These are phyloP conservation scores for Sarocladiaceae sp. DNA, from an alignment of 2,329 filamentous ascomycete genomes.

Conservation along the genomic window DNA sequence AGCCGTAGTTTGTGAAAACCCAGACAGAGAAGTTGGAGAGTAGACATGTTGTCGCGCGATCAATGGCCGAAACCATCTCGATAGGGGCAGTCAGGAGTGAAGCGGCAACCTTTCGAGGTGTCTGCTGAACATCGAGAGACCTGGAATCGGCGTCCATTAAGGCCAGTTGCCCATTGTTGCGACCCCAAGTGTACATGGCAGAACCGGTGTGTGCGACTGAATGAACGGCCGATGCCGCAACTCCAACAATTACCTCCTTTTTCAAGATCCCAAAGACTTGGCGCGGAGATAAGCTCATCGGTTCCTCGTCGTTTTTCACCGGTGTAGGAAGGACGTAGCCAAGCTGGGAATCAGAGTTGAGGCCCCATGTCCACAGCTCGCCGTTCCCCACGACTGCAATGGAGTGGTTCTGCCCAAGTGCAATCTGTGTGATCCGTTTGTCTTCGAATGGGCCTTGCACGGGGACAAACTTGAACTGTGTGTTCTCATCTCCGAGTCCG, in stretches of 20 bases:
- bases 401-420: constrained; percentile 86
- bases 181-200: constrained; percentile 88
- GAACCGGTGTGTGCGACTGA: constrained; percentile 80
- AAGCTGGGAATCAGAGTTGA: constrained; percentile 77
- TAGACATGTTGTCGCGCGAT: constrained; percentile 79
- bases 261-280: constrained; percentile 92
- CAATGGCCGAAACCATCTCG: constrained; percentile 76
- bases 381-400: constrained; percentile 79
- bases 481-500: constrained; percentile 83
- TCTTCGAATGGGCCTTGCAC: constrained; percentile 71
- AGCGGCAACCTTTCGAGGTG: constrained; percentile 80
- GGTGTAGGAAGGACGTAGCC: constrained; percentile 72
- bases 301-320: constrained; percentile 67
- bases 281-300: constrained; percentile 71
- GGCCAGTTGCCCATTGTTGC: constrained; percentile 89
- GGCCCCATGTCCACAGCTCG: constrained; percentile 93
- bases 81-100: constrained; percentile 66
- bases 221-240: constrained; percentile 84
- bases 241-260: constrained; percentile 72
- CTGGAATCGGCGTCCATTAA: constrained; percentile 92
- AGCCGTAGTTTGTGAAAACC: constrained; percentile 93
- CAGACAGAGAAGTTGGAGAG: constrained; percentile 84
- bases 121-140: constrained; percentile 75
- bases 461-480: constrained; percentile 77
- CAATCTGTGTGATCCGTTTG: constrained; percentile 69